Evolutionary conservation across 192 early-diverging fungal genomes (phyloP).

Genomic region (Backusella parvicylindrica): DNA sequence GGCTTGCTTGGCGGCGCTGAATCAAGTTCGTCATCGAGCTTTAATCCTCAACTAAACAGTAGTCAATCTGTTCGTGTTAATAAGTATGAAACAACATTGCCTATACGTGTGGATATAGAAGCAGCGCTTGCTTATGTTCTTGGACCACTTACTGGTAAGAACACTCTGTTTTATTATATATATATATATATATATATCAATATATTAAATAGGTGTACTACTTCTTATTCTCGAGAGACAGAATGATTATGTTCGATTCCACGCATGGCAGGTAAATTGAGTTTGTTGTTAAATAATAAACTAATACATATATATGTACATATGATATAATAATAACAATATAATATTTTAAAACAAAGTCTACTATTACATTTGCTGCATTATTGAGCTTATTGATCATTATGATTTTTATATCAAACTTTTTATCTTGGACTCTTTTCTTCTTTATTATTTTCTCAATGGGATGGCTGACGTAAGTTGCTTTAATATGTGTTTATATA

Average conservation of each 20-base stretch:
- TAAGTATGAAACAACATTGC: slow-evolving; percentile 73
- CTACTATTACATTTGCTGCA: slow-evolving; percentile 24
- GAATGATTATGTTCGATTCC: slow-evolving; percentile 71
- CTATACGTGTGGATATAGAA: slow-evolving; percentile 71
- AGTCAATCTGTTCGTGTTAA: slow-evolving; percentile 55
- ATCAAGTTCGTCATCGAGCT: slow-evolving; percentile 22
- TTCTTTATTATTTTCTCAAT: slow-evolving; percentile 34
- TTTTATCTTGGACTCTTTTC: slow-evolving; percentile 46
- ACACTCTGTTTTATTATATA: not conserved
- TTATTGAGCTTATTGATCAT: slow-evolving; percentile 42
- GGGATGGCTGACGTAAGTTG: slow-evolving; percentile 43
- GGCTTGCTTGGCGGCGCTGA: slow-evolving; percentile 19
- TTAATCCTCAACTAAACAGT: not conserved
- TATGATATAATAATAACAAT: not conserved
- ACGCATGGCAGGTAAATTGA: slow-evolving; percentile 57
- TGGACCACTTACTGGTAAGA: slow-evolving; percentile 48
- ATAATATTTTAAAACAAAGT: slow-evolving; percentile 17
- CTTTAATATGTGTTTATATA: not conserved
- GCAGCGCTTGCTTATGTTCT: slow-evolving; percentile 67
- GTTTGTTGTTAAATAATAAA: not conserved
- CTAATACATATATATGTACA: too few relatives aligned
- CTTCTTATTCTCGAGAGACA: slow-evolving; percentile 72
- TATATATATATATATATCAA: not conserved
- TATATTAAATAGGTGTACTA: slow-evolving; percentile 47
- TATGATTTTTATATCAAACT: slow-evolving; percentile 42